Percentiles rank a stretch among this genome's conserved stretches.
Conservation (phyloP, 805 yeast genomes). For the Candida michaelii region DNA sequence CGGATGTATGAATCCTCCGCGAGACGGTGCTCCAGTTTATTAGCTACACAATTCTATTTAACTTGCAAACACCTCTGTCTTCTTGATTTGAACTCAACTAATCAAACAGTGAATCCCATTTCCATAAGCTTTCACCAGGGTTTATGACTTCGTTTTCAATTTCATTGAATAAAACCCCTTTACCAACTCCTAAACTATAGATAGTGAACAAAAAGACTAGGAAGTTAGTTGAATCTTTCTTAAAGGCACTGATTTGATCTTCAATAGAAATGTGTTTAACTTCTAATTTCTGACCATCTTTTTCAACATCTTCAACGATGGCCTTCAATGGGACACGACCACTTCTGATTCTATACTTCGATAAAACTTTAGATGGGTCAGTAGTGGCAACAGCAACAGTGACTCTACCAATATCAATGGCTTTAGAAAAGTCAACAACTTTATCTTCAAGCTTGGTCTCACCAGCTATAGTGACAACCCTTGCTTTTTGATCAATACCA, state of each 20-base stretch:
- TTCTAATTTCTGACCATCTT: neutral
- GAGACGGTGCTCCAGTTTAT: too few relatives aligned
- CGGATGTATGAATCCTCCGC: too few relatives aligned
- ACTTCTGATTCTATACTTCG: conserved; percentile 43
- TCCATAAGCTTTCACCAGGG: conserved; percentile 11
- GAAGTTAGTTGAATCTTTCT: neutral
- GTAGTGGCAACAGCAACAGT: conserved; percentile 42
- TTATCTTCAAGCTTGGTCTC: conserved; percentile 23
- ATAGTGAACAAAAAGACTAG: neutral
- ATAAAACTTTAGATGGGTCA: conserved; percentile 42
- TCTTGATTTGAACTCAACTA: too few relatives aligned
- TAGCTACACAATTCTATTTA: too few relatives aligned
- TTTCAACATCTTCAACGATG: conserved; percentile 19
- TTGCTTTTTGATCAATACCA: conserved; percentile 37
- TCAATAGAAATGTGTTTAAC: neutral
- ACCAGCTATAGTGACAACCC: conserved; percentile 39
- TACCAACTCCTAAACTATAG: conserved; percentile 4
- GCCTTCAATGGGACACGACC: conserved; percentile 40
- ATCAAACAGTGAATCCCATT: conserved; percentile 6
- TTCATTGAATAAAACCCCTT: neutral
- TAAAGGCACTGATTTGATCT: neutral
- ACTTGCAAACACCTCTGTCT: too few relatives aligned
- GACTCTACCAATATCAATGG: conserved; percentile 44
- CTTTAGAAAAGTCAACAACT: conserved; percentile 34
- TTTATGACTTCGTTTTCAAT: conserved; percentile 8